Conservation (phyloP, 192 early-diverging fungal genomes). For the Umbelopsis ramanniana region DNA sequence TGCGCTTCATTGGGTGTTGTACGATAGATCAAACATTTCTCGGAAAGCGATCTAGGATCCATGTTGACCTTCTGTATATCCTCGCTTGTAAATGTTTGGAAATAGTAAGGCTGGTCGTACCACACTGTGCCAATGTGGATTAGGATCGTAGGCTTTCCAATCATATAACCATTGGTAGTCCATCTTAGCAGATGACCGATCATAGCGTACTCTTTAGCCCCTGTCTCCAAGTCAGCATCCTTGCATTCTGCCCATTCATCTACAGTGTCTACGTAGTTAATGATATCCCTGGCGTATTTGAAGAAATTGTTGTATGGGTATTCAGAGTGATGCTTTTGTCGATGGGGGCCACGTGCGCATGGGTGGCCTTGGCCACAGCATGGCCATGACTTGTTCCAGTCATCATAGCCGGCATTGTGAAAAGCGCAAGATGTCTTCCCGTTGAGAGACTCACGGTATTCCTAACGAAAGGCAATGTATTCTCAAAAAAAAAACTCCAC, state of each 20-base stretch:
- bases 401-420: conserved; percentile 29
- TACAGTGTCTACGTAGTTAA: conserved; percentile 43
- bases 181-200: conserved; percentile 47
- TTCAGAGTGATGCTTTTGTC: conserved; percentile 41
- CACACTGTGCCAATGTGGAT: conserved; percentile 45
- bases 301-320: conserved; percentile 43
- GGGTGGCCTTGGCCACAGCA: conserved; percentile 42
- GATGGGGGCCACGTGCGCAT: conserved; percentile 34
- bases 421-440: conserved; percentile 42
- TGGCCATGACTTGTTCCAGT: conserved; percentile 27
- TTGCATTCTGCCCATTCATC: conserved; percentile 32
- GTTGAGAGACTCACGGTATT: conserved; percentile 40
- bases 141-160: conserved; percentile 43
- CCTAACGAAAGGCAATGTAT: not conserved
- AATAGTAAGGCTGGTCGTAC: conserved; percentile 36
- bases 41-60: conserved; percentile 5
- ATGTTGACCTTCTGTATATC: conserved; percentile 32
- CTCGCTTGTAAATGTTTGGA: conserved; percentile 35
- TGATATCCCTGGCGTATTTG: conserved; percentile 31
- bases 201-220: conserved; percentile 29
- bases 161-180: conserved; percentile 24
- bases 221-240: conserved; percentile 36
- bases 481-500: not conserved
- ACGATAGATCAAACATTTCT: conserved; percentile 32
- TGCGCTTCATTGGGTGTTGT: conserved; percentile 11